phyloP scores from a whole-genome alignment of 352 stramenopile species.

The Globisporangium cederbergense region DNA sequence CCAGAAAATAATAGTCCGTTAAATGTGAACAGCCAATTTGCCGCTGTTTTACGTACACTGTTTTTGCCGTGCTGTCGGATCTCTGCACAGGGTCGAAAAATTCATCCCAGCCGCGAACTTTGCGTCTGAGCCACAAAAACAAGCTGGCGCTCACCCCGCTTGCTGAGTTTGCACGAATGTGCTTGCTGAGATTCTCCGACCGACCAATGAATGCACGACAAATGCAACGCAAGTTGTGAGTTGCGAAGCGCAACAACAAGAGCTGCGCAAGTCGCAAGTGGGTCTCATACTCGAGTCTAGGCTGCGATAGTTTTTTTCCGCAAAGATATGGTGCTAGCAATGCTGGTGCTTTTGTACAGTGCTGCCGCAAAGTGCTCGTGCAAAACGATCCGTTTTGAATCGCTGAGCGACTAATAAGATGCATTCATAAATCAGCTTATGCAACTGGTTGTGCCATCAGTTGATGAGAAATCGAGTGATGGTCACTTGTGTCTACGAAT shows the following conservation, averaged over 20 bases:
- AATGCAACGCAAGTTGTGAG: background rate
- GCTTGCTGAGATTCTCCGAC: background rate
- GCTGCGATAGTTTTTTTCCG: too few species aligned
- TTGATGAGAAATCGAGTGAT: slow-evolving; percentile 4
- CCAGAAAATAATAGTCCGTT: background rate
- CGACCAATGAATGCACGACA: too few species aligned
- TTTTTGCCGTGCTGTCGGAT: background rate
- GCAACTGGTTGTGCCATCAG: slow-evolving; percentile 10
- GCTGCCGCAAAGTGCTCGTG: too few species aligned
- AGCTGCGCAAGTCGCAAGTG: too few species aligned
- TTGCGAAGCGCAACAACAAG: too few species aligned
- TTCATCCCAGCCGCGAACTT: background rate
- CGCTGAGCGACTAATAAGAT: too few species aligned
- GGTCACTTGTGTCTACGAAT: background rate
- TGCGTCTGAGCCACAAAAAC: slow-evolving; percentile 11
- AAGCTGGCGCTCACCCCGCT: background rate
- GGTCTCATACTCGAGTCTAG: too few species aligned
- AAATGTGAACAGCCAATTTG: too few species aligned
- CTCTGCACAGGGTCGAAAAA: slow-evolving; percentile 9
- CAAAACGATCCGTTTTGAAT: too few species aligned
- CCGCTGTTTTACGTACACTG: too few species aligned
- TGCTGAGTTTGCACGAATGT: background rate
- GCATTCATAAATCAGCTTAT: background rate
- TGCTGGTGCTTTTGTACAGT: too few species aligned
- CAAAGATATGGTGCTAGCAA: too few species aligned